Evolutionary conservation across 345 rosid genomes (phyloP).

Genomic region (Punica granatum): DNA sequence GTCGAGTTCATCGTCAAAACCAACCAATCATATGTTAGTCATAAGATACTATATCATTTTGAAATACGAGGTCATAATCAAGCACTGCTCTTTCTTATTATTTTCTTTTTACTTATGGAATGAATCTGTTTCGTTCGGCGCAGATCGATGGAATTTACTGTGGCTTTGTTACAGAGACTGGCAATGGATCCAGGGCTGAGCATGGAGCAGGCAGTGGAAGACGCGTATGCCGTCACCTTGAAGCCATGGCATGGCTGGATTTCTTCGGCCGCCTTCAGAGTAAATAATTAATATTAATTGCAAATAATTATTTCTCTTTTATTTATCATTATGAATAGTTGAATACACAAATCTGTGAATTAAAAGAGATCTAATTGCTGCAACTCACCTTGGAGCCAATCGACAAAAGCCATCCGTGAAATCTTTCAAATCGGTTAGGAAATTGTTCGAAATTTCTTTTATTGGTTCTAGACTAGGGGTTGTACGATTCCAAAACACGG

Average conservation of each 20-base stretch:
- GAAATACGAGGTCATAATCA: no score
- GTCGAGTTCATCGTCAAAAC: no score
- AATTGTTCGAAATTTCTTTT: no score
- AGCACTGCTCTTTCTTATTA: no score
- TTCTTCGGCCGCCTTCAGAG: conserved; percentile 87
- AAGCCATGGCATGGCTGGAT: conserved; percentile 97
- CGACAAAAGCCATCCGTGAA: no score
- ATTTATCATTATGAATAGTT: not conserved
- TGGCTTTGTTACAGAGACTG: conserved; percentile 44
- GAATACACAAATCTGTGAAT: not conserved
- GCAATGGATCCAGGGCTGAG: conserved; percentile 40
- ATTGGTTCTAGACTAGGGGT: no score
- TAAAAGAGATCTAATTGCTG: conserved; percentile 2
- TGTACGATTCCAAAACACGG: no score
- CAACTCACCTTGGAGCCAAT: no score
- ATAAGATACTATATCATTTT: no score
- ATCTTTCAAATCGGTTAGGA: no score
- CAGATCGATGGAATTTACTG: conserved; percentile 74
- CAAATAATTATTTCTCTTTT: not conserved
- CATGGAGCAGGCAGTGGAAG: conserved; percentile 79
- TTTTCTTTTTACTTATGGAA: not conserved
- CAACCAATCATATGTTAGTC: no score
- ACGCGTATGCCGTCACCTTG: conserved; percentile 53
- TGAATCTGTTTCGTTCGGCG: conserved; percentile 1
- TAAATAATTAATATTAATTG: conserved; percentile 11